Percentiles rank a stretch among this genome's conserved stretches.
These are phyloP conservation scores for Tephrocybe sp. DNA, from an alignment of 768 basidiomycete genomes.

Conservation along the genomic window DNA sequence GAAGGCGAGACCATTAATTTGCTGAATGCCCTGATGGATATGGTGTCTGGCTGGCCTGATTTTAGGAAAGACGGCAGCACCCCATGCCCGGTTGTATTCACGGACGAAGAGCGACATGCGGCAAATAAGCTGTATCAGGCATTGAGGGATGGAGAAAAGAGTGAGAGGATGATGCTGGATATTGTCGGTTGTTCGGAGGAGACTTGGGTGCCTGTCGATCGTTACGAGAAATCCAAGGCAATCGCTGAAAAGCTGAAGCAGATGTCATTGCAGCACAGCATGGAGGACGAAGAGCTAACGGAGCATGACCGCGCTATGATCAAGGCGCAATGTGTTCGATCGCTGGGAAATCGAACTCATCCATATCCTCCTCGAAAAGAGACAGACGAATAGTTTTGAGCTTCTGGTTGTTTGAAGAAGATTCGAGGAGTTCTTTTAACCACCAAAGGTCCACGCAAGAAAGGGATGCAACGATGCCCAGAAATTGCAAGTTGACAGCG, in stretches of 20 bases:
- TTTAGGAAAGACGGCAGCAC: slow-evolving; percentile 21
- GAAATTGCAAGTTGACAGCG: too few species aligned
- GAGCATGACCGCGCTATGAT: too few species aligned
- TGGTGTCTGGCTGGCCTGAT: slow-evolving; percentile 22
- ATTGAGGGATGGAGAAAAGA: slow-evolving; percentile 13
- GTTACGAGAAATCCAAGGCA: slow-evolving; percentile 29
- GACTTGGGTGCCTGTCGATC: slow-evolving; percentile 29
- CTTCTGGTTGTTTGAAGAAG: too few species aligned
- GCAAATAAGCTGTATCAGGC: slow-evolving; percentile 24
- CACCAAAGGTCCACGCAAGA: too few species aligned
- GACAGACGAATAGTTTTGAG: too few species aligned
- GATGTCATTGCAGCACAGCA: slow-evolving; percentile 18
- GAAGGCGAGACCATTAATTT: slow-evolving; percentile 32
- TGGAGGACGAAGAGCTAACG: slow-evolving; percentile 26
- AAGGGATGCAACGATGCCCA: too few species aligned
- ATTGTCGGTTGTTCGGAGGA: slow-evolving; percentile 22
- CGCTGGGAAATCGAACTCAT: too few species aligned
- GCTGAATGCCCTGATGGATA: slow-evolving; percentile 26
- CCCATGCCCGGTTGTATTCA: slow-evolving; percentile 31
- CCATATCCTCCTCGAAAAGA: too few species aligned
- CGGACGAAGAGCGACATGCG: slow-evolving; percentile 22
- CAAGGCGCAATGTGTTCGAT: too few species aligned
- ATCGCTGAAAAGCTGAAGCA: slow-evolving; percentile 20
- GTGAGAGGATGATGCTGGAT: slow-evolving; percentile 16
- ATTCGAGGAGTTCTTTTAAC: too few species aligned